Evolutionary conservation across 345 rosid species (phyloP).

Genomic region (Lagerstroemia speciosa): DNA sequence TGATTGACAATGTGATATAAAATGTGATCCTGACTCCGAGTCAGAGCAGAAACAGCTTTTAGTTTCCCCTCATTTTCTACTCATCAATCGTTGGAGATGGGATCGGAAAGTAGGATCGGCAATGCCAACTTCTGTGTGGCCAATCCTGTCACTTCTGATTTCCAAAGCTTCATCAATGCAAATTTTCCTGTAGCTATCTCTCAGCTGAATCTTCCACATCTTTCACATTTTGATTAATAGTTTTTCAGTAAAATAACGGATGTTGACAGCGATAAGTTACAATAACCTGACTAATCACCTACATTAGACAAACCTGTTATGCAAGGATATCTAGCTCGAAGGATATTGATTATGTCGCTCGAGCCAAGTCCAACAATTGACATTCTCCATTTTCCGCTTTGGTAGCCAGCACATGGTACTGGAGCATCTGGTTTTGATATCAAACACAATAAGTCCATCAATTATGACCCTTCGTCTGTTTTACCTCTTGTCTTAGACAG

Average conservation of each 20-base stretch:
- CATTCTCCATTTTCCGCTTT: not conserved
- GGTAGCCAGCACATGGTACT: not conserved
- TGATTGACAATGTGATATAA: not conserved
- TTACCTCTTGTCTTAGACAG: constrained; percentile 19
- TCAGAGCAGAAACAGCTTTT: not conserved
- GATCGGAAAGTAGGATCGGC: not conserved
- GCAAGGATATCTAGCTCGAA: not conserved
- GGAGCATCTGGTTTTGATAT: constrained; percentile 1
- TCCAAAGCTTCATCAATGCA: not conserved
- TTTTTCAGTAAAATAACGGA: constrained; percentile 7
- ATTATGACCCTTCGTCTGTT: constrained; percentile 3
- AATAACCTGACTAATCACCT: constrained; percentile 5
- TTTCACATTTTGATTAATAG: constrained; percentile 1
- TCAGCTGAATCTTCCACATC: not conserved
- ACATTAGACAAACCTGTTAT: not conserved
- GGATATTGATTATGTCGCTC: not conserved
- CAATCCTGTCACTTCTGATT: not conserved
- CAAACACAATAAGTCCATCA: not conserved
- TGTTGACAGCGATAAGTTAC: constrained; percentile 1
- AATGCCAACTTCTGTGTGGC: not conserved
- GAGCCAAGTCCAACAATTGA: not conserved
- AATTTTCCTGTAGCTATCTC: not conserved
- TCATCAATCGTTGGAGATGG: not conserved
- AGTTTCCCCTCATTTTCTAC: not conserved
- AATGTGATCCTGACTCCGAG: not conserved